A percentile compares a stretch with the other conserved stretches of the same genome.
Conservation (phyloP, 2,329 filamentous ascomycete species). For the Ceratocystiopsis sp. region DNA sequence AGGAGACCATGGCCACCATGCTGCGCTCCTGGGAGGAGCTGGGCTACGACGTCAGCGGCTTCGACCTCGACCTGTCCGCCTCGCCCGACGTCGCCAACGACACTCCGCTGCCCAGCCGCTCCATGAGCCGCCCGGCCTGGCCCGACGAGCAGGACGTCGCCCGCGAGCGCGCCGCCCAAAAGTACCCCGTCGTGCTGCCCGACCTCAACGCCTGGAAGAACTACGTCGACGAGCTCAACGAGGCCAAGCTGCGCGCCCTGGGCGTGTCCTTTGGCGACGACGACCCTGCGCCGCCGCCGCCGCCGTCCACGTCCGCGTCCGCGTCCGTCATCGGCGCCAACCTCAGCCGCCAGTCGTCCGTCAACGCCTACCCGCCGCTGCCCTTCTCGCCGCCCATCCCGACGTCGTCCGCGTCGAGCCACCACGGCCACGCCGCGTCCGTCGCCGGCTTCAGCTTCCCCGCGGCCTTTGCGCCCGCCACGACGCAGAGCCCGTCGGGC, state of each 20-base stretch:
- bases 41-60: constrained; percentile 53
- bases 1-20: constrained; percentile 42
- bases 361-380: constrained; percentile 51
- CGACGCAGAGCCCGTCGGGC: constrained; percentile 44
- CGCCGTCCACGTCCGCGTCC: constrained; percentile 4
- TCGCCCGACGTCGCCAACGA: constrained; percentile 18
- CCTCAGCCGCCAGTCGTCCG: constrained; percentile 52
- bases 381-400: constrained; percentile 74
- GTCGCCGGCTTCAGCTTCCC: constrained; percentile 34
- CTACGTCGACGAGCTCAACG: constrained; percentile 68
- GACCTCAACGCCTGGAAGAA: constrained; percentile 54
- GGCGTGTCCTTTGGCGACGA: constrained; percentile 70
- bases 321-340: constrained; percentile 39
- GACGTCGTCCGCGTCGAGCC: constrained; percentile 61
- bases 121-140: constrained; percentile 53
- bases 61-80: constrained; percentile 41
- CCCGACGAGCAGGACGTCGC: constrained; percentile 43
- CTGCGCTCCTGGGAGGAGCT: constrained; percentile 48
- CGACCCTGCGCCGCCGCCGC: no score
- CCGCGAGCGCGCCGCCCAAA: constrained; percentile 33
- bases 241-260: constrained; percentile 82
- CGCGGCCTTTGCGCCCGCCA: constrained; percentile 37
- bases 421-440: constrained; percentile 23
- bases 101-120: constrained; percentile 17
- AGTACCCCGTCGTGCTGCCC: constrained; percentile 50